Base-by-base conservation (phyloP, 208 protist genomes). In the Porcisia hertigi region DNA sequence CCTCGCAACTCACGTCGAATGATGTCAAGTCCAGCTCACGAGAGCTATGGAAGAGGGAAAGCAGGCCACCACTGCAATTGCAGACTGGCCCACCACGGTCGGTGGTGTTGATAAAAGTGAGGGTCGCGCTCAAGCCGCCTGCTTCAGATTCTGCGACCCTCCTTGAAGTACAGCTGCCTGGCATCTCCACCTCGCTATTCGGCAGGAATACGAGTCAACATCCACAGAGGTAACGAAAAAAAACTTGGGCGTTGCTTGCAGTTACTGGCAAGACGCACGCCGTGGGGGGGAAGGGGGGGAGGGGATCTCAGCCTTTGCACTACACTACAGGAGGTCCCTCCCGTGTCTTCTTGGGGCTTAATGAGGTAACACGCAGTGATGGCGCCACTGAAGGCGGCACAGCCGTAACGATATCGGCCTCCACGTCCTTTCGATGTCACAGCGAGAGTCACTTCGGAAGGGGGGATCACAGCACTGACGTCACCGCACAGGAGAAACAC, bases 1-100 rank as follows among this genome's bases (percentile, higher is more conserved):
- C 64, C 52, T 53, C 58, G 45, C 66, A 18, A 30, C 66, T 54
- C 39, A 70, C 75, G 16, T 18, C 65, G 34, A 25, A 59, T 11
- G 62, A 54, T 16, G 25, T 59, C 39, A 62, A 76, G 59, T 36
- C 53, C 52, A 65, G 6, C 4, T 57, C 76, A 16, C 69, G 69
- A 5, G 62, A 80, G 62, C 76, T 75, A 60, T 45, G 36, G 34
- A 53, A 80, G 16, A 60, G 67, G 23, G 76, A 47, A 25, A 71
- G 16, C 18, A 53, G 36, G 41, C 11, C 30, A 41, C 34, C 11
- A n/a, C 39, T n/a, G 59, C 59, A 64, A 25, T 64, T 69, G 16
- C 36, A 14, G 6, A 39, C 18, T 6, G 63, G 63, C 1, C 36
- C 63, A 34, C 2, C 5, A 52, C 43, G 11, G 20, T 20, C 63